These are phyloP conservation scores for Bromus sterilis DNA, from an alignment of 176 grass and related monocot genomes.

Conservation along the genomic window DNA sequence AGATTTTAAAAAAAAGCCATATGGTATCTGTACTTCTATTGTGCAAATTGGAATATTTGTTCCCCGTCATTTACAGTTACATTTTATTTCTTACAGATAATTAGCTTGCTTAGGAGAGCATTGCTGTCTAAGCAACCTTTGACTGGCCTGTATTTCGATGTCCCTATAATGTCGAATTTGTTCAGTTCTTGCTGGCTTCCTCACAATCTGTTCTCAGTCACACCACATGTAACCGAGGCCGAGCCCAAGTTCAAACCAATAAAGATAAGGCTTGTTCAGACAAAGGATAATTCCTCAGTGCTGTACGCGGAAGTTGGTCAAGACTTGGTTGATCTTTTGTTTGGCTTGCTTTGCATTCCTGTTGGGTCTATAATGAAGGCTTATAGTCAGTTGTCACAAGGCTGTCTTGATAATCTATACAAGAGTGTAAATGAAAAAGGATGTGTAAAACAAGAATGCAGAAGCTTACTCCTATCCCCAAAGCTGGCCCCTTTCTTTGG, in stretches of 20 bases:
- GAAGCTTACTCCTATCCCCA: background rate
- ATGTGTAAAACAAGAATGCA: background rate
- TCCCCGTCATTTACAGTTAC: background rate
- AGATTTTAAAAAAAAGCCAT: no score
- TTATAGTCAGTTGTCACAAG: background rate
- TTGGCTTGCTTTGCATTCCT: background rate
- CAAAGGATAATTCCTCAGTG: background rate
- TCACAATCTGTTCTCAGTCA: background rate
- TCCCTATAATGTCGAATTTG: background rate
- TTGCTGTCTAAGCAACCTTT: background rate
- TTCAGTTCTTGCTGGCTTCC: background rate
- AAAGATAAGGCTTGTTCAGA: background rate
- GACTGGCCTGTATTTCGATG: background rate
- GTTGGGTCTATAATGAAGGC: background rate
- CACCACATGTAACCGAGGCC: background rate
- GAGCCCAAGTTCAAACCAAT: no score
- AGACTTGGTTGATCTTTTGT: background rate
- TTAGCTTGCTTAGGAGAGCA: background rate
- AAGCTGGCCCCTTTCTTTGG: background rate
- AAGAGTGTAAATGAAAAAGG: background rate
- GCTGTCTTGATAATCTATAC: background rate
- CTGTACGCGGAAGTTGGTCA: background rate
- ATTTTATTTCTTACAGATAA: background rate
- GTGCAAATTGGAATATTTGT: background rate
- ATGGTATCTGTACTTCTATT: no score